Evolutionary conservation across 169 alveolate species (phyloP).

Genomic region (Babesia caballi): DNA sequence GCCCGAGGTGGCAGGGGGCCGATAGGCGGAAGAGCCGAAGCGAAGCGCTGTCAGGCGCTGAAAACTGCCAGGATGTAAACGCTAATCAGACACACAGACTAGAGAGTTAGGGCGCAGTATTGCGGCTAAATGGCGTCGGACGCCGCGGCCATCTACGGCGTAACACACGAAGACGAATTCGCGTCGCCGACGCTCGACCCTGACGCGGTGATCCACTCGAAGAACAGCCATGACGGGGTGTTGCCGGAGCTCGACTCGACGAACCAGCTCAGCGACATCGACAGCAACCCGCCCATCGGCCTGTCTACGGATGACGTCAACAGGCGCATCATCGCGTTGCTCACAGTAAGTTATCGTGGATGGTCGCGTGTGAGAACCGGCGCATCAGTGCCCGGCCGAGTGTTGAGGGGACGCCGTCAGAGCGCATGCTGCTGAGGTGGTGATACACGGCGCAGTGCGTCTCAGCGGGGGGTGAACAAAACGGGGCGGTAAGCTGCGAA

Average conservation of each 20-base stretch:
- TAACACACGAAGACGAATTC: neutral
- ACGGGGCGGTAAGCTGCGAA: too few species aligned
- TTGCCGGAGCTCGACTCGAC: neutral
- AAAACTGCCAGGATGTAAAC: too few species aligned
- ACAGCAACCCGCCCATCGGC: constrained; percentile 30
- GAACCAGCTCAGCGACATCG: neutral
- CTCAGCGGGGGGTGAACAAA: too few species aligned
- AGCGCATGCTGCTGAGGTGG: too few species aligned
- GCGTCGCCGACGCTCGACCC: neutral
- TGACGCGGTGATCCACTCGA: neutral
- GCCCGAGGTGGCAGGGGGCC: too few species aligned
- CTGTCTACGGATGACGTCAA: constrained; percentile 56
- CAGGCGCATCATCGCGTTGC: constrained; percentile 28
- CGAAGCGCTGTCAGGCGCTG: too few species aligned
- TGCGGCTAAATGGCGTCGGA: neutral
- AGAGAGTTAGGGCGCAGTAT: neutral
- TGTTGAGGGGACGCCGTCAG: too few species aligned
- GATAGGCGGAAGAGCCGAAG: too few species aligned
- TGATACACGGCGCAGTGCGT: too few species aligned
- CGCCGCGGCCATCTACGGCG: neutral
- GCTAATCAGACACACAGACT: neutral
- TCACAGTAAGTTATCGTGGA: constrained; percentile 42
- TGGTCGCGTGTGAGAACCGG: too few species aligned
- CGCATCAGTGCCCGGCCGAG: too few species aligned
- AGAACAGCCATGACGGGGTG: neutral